Percentiles rank a stretch among this genome's conserved stretches.
phyloP scores from a whole-genome alignment of 805 yeast species.

The Candida coquimbonensis region DNA sequence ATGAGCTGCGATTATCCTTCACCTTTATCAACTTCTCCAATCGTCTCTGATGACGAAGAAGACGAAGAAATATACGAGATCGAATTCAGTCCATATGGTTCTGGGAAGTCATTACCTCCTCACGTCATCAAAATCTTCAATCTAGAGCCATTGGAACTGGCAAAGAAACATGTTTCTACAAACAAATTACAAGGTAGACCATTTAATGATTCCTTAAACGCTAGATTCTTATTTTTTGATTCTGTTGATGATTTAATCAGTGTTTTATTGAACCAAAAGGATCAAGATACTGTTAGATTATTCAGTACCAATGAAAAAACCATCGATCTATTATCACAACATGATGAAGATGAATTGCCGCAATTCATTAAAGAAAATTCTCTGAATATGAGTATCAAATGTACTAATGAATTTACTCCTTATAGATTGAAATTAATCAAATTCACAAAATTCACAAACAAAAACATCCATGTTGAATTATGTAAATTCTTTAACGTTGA shows the following conservation, averaged over 20 bases:
- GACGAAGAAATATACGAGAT: too few relatives aligned
- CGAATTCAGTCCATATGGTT: too few relatives aligned
- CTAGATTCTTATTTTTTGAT: conserved; percentile 20
- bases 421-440: conserved; percentile 13
- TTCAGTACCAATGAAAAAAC: neutral
- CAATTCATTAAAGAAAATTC: conserved; percentile 9
- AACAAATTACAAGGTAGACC: conserved; percentile 24
- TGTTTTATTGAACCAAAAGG: conserved; percentile 11
- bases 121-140: conserved; percentile 17
- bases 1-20: neutral
- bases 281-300: conserved; percentile 7
- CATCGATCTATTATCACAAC: neutral
- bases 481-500: conserved; percentile 12
- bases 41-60: conserved; percentile 2
- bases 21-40: conserved; percentile 5
- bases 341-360: neutral
- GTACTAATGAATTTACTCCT: conserved; percentile 3
- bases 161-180: conserved; percentile 18
- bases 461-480: conserved; percentile 15
- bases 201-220: conserved; percentile 20
- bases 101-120: conserved; percentile 7
- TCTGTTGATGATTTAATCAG: conserved; percentile 20
- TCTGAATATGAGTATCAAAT: conserved; percentile 14
- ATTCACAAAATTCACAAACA: conserved; percentile 17
- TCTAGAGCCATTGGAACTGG: conserved; percentile 20